Percentiles rank a stretch among this genome's conserved stretches.
phyloP scores from a whole-genome alignment of 257 asterid species.

The Nicotiana undulata region DNA sequence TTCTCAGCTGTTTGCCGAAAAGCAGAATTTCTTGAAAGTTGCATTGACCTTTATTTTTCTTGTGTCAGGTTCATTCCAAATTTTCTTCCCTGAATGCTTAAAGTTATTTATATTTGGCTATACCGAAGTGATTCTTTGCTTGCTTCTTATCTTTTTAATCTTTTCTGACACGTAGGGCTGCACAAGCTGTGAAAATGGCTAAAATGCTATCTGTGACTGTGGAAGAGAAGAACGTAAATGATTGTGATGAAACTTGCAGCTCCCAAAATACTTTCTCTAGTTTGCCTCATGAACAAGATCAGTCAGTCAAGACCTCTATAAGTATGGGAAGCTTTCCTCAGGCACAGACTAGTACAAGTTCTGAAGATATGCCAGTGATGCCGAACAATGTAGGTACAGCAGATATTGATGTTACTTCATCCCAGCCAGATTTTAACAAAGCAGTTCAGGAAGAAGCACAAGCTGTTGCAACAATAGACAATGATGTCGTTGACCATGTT shows the following conservation, averaged over 20 bases:
- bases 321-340: conserved; percentile 80
- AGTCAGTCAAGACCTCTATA: conserved; percentile 69
- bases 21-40: conserved; percentile 88
- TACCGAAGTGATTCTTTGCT: conserved; percentile 1
- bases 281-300: conserved; percentile 83
- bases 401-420: conserved; percentile 25
- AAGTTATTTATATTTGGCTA: neutral
- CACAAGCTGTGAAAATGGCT: conserved; percentile 91
- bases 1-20: conserved; percentile 88
- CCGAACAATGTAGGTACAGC: conserved; percentile 33
- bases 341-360: conserved; percentile 79
- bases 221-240: conserved; percentile 67
- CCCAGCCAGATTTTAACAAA: conserved; percentile 33
- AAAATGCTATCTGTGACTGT: conserved; percentile 59
- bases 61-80: conserved; percentile 69
- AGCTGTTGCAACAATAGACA: conserved; percentile 35
- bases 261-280: conserved; percentile 88
- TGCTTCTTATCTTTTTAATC: conserved; percentile 9
- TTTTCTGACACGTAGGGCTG: conserved; percentile 54
- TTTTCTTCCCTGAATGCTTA: neutral
- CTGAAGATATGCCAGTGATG: conserved; percentile 58
- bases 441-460: conserved; percentile 41
- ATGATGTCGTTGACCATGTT: conserved; percentile 46
- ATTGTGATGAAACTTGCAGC: conserved; percentile 69
- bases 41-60: conserved; percentile 88